These are phyloP conservation scores for Aspergillus puulaauensis DNA, from an alignment of 2,329 filamentous ascomycete species.

Conservation along the genomic window DNA sequence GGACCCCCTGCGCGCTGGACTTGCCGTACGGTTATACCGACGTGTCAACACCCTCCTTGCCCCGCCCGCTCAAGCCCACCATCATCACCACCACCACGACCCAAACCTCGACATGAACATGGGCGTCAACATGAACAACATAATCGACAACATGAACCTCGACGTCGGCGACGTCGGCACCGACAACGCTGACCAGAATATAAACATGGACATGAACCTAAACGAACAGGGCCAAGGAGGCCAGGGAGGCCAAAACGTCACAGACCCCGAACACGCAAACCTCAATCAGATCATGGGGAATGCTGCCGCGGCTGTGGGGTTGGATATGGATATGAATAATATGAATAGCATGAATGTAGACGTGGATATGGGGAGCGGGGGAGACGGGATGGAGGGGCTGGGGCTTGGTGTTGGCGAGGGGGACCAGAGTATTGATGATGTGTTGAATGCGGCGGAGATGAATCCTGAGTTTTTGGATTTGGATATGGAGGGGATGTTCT, in stretches of 20 bases:
- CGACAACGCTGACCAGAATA: background rate
- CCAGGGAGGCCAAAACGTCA: background rate
- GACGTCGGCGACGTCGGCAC: slow-evolving; percentile 26
- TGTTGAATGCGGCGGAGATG: slow-evolving; percentile 45
- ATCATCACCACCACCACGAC: slow-evolving; percentile 35
- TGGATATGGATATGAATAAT: slow-evolving; percentile 19
- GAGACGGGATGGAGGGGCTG: background rate
- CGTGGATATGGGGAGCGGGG: slow-evolving; percentile 21
- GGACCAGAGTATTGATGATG: slow-evolving; percentile 45
- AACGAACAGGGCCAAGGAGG: background rate
- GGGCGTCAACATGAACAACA: slow-evolving; percentile 27
- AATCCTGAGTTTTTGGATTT: slow-evolving; percentile 47
- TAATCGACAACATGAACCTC: slow-evolving; percentile 45
- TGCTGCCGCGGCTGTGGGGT: slow-evolving; percentile 35
- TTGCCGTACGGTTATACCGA: slow-evolving; percentile 46
- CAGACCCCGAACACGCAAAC: slow-evolving; percentile 22
- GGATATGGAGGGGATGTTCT: slow-evolving; percentile 48
- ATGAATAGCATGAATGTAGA: background rate
- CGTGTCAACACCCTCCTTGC: slow-evolving; percentile 44
- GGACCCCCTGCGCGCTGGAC: slow-evolving; percentile 44
- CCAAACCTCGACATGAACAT: background rate
- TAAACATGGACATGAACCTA: background rate
- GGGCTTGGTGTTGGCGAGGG: slow-evolving; percentile 25
- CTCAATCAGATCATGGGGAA: slow-evolving; percentile 42
- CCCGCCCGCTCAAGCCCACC: slow-evolving; percentile 37